These are phyloP conservation scores for Mycena latifolia DNA, from an alignment of 768 basidiomycete genomes.

Conservation along the genomic window DNA sequence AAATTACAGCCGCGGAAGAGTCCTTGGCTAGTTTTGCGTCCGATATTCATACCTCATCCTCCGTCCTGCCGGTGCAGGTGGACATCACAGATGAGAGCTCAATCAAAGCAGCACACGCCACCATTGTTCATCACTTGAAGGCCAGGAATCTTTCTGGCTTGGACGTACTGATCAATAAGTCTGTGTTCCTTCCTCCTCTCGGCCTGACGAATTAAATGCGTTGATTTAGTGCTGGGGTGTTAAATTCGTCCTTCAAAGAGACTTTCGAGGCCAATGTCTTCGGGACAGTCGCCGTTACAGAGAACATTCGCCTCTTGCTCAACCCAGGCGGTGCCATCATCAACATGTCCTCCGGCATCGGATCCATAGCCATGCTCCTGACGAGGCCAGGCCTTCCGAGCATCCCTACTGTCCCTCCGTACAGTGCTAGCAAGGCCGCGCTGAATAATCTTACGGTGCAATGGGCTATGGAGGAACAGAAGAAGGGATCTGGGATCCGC, in stretches of 20 bases:
- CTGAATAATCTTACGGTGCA: slow-evolving; percentile 22
- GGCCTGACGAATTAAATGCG: no score
- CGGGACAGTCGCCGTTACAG: slow-evolving; percentile 10
- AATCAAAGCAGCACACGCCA: slow-evolving; percentile 12
- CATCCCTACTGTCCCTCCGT: no score
- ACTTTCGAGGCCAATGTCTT: slow-evolving; percentile 20
- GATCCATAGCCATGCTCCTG: neutral
- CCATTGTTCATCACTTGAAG: no score
- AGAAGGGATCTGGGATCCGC: slow-evolving; percentile 22
- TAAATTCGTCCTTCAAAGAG: slow-evolving; percentile 1
- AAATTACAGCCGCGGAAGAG: slow-evolving; percentile 16
- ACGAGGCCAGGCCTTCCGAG: neutral
- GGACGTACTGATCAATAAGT: slow-evolving; percentile 31
- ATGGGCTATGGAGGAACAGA: slow-evolving; percentile 26
- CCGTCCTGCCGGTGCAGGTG: slow-evolving; percentile 23
- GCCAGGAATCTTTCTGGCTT: slow-evolving; percentile 2
- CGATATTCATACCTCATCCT: slow-evolving; percentile 18
- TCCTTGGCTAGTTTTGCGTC: slow-evolving; percentile 9
- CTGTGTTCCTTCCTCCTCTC: neutral
- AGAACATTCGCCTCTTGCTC: slow-evolving; percentile 12
- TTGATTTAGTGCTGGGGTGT: slow-evolving; percentile 14
- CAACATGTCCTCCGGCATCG: slow-evolving; percentile 24
- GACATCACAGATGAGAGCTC: slow-evolving; percentile 23
- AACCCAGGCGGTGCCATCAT: slow-evolving; percentile 19
- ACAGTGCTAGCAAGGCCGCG: slow-evolving; percentile 25